Evolutionary conservation across 2,329 filamentous ascomycete species (phyloP).

Genomic region (Fusarium proliferatum): DNA sequence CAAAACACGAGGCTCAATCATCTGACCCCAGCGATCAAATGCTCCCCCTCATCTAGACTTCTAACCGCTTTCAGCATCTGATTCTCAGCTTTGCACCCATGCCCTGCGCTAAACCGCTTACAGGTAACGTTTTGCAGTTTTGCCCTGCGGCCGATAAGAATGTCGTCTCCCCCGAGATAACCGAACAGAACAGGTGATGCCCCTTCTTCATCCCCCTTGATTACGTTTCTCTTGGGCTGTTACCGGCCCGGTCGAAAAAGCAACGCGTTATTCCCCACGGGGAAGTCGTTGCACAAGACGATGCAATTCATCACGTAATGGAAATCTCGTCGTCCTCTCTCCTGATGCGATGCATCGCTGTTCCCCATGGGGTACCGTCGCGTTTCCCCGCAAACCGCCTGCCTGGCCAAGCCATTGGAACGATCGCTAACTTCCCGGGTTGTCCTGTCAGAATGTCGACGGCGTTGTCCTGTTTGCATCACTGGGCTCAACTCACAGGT

Average conservation of each 20-base stretch:
- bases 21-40: conserved; percentile 8
- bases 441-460: background rate
- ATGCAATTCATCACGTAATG: conserved; percentile 36
- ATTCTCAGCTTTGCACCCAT: conserved; percentile 34
- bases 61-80: conserved; percentile 33
- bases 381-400: conserved; percentile 27
- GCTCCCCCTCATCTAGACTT: background rate
- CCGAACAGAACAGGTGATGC: conserved; percentile 26
- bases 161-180: conserved; percentile 29
- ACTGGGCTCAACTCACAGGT: background rate
- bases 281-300: conserved; percentile 1
- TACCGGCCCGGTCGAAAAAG: conserved; percentile 25
- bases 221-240: background rate
- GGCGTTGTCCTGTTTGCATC: background rate
- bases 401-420: background rate
- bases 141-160: conserved; percentile 27
- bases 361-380: conserved; percentile 34
- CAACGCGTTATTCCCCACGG: conserved; percentile 23
- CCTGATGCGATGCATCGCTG: conserved; percentile 6
- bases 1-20: conserved; percentile 5
- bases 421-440: background rate
- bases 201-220: background rate
- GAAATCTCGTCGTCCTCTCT: conserved; percentile 4
- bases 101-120: conserved; percentile 21
- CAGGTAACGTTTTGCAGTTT: conserved; percentile 39